Evolutionary conservation across 495 filamentous ascomycete species (phyloP), one percentile per base, ranked within the genome.

Genomic region (Neurospora cerealis): DNA sequence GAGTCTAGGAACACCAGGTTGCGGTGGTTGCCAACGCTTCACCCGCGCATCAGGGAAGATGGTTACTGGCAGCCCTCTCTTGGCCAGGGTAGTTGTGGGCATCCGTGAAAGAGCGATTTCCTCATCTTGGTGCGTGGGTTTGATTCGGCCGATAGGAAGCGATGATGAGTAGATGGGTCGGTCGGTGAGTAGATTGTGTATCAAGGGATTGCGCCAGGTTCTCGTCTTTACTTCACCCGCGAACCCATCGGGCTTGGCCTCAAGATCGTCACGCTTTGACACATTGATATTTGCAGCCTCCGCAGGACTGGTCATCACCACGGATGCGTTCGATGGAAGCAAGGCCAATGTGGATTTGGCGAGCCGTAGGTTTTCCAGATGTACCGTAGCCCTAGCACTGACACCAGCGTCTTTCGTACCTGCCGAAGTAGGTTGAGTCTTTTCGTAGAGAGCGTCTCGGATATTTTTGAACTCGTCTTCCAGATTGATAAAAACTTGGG

Each of bases 161-260:
- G 96, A 99, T 2, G 96, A 94, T 11, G 95, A 98, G 74, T 93
- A 90, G 28, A 93, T 85, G 2, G 96, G 96, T 79, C 97, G 95
- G 82, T 99, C 95, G 19, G 96, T 99, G 21, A 99, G 88, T 9
- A 98, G 91, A 77, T 96, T 98, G 81, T 98, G 96, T 72, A 99
- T 98, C 13, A 99, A 87, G 1, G 95, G 94, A 78, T 99, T 98
- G 75, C 92, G 90, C 79, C 91, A 90, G 70, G 89, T 87, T 74
- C 93, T 87, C 0, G 93, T 94, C 66, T 89, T 88, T 2, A 94
- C 92, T 69, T 88, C 89, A 5, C 91, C 89, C 1, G 89, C 82
- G 39, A 89, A 83, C 76, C 73, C 86, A 79, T 73, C 83, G 73
- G 80, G 80, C 41, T 60, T 84, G 39, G 54, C 79, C 54, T 70